These are phyloP conservation scores for Medicago lupulina DNA, from an alignment of 306 rosid species.

Conservation along the genomic window DNA sequence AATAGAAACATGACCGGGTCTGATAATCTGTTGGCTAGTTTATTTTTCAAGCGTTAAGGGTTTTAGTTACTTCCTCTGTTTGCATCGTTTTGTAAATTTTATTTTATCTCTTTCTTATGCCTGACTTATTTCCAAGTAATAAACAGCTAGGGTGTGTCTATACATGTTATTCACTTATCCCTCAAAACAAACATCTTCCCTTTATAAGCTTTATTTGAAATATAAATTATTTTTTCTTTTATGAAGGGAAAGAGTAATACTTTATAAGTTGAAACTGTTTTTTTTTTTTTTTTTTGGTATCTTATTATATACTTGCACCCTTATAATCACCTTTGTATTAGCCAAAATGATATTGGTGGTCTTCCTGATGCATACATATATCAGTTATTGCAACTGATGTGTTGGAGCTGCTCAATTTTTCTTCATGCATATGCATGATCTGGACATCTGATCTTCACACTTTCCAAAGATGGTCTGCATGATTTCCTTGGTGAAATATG, in stretches of 20 bases:
- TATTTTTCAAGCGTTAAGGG: not conserved
- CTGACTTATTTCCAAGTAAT: constrained; percentile 8
- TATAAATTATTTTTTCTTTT: constrained; percentile 17
- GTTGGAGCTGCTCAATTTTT: constrained; percentile 21
- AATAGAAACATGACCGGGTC: not conserved
- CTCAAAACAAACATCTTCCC: constrained; percentile 8
- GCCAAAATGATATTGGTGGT: constrained; percentile 23
- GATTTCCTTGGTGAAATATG: constrained; percentile 26
- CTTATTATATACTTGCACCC: constrained; percentile 22
- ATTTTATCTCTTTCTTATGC: constrained; percentile 30
- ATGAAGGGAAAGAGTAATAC: constrained; percentile 31
- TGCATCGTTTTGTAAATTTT: not conserved
- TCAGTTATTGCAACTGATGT: constrained; percentile 20
- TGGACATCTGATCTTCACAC: constrained; percentile 29
- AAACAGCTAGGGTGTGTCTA: constrained; percentile 14
- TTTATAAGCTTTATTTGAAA: constrained; percentile 26
- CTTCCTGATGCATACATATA: constrained; percentile 27
- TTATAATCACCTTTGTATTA: constrained; percentile 9
- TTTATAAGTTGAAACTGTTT: constrained; percentile 10
- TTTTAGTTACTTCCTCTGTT: constrained; percentile 1
- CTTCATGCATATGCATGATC: constrained; percentile 20
- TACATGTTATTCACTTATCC: constrained; percentile 9
- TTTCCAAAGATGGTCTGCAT: constrained; percentile 26
- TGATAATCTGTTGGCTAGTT: not conserved
- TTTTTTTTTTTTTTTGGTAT: not conserved